Conservation (phyloP, 371 early-diverging fungal species). For the Mortierella sp. region DNA sequence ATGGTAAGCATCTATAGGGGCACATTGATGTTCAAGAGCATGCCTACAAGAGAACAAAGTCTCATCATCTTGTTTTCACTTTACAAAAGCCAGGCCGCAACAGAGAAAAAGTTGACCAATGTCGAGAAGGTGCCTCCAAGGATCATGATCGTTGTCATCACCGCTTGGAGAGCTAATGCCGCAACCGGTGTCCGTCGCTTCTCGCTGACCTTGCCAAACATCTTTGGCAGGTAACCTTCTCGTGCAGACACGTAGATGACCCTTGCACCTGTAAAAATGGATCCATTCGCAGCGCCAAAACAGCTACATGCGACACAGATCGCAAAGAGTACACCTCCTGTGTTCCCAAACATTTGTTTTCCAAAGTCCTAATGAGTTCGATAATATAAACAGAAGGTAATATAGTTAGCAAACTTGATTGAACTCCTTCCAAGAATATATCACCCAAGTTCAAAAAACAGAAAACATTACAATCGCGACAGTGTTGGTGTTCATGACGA, state of each 20-base stretch:
- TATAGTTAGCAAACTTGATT: too few relatives aligned
- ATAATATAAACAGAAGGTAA: background rate
- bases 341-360: constrained; percentile 75
- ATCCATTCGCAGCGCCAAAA: constrained; percentile 84
- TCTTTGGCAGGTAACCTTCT: constrained; percentile 75
- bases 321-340: constrained; percentile 78
- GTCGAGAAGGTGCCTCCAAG: constrained; percentile 73
- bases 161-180: constrained; percentile 74
- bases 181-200: constrained; percentile 75
- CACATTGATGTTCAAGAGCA: too few relatives aligned
- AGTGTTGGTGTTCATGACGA: constrained; percentile 75
- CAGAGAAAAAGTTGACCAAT: constrained; percentile 81
- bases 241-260: constrained; percentile 79
- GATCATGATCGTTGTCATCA: constrained; percentile 72
- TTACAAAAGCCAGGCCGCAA: constrained; percentile 82
- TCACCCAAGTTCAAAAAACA: too few relatives aligned
- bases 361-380: constrained; percentile 70
- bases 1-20: background rate
- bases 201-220: constrained; percentile 73
- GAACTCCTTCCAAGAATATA: too few relatives aligned
- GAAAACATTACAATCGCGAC: constrained; percentile 73
- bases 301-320: constrained; percentile 81
- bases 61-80: background rate
- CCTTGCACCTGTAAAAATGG: constrained; percentile 79
- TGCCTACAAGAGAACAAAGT: background rate